Conservation (phyloP, 306 rosid genomes). For the Nissolia schottii region DNA sequence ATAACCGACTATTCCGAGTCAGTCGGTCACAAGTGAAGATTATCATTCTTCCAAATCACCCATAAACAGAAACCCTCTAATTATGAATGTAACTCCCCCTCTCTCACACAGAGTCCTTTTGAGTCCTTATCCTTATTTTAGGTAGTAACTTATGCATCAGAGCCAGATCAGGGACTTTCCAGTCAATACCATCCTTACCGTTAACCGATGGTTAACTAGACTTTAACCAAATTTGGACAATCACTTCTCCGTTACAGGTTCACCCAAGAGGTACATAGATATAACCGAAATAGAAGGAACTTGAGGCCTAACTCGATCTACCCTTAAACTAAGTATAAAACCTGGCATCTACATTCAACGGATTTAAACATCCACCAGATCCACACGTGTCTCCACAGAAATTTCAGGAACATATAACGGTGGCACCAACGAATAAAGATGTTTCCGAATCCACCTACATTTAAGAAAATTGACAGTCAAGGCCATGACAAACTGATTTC, state of each 20-base stretch:
- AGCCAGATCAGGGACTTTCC: too few species aligned
- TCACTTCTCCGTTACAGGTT: neutral
- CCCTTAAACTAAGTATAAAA: neutral
- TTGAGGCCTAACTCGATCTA: neutral
- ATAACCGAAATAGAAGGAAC: neutral
- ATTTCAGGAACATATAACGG: neutral
- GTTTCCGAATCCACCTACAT: neutral
- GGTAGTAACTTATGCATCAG: neutral
- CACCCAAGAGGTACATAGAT: neutral
- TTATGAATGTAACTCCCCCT: neutral
- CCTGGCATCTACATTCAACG: neutral
- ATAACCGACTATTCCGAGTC: neutral
- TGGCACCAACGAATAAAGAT: neutral
- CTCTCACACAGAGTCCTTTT: neutral
- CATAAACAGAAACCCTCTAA: neutral
- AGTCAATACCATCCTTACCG: neutral
- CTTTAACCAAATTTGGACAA: neutral
- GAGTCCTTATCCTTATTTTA: neutral
- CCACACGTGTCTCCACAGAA: neutral
- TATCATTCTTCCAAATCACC: neutral
- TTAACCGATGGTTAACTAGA: neutral
- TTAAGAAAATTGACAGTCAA: neutral
- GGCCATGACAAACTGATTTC: conserved; percentile 10
- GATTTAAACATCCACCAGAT: neutral
- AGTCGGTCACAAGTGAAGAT: neutral